Evolutionary conservation across 2,329 filamentous ascomycete species (phyloP), one percentile per base, ranked within the genome.

Genomic region (Aspergillus pseudoviridinutans): DNA sequence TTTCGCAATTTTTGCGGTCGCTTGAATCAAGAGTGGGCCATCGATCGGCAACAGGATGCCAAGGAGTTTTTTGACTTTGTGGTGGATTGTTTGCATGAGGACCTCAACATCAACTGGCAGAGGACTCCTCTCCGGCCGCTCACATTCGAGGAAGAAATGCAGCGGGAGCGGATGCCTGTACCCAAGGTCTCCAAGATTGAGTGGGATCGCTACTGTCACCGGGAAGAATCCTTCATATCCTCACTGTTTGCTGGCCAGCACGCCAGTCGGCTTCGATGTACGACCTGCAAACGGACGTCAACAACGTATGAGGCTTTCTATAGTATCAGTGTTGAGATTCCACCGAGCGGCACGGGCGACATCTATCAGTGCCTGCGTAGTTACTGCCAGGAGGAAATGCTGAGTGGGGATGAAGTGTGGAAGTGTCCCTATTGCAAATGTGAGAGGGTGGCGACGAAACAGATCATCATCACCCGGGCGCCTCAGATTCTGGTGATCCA

Each of bases 11-110:
- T 91, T 59, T 87, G 88, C 65, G 84, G 83, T 4, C 80, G 84
- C 20, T 75, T 87, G 61, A 84, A 84, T 57, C 80, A 83, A 6
- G 81, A 84, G 63, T 94, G 92, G 78, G 90, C 87, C 14, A 87
- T 90, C 44, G 80, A 81, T 25, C 79, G 85, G 51, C 93, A 97
- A 70, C 94, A 97, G 74, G 94, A 99, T 68, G 89, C 92, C 1
- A 89, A 92, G 63, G 94, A 97, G 67, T 96, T 96, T 64, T 87
- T 93, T 63, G 86, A 87, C 49, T 96, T 95, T 68, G 74, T 97
- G 27, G 81, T 96, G 41, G 87, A 90, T 54, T 87, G 89, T 63
- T 80, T 97, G 12, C 88, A 93, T 65, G 90, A 94, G 69, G 94
- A 99, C 74, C 87, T 95, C 4, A 95, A 96, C 70, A 75, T 81